phyloP scores from a whole-genome alignment of 78 protist species.

The Tieghemostelium lacteum region DNA sequence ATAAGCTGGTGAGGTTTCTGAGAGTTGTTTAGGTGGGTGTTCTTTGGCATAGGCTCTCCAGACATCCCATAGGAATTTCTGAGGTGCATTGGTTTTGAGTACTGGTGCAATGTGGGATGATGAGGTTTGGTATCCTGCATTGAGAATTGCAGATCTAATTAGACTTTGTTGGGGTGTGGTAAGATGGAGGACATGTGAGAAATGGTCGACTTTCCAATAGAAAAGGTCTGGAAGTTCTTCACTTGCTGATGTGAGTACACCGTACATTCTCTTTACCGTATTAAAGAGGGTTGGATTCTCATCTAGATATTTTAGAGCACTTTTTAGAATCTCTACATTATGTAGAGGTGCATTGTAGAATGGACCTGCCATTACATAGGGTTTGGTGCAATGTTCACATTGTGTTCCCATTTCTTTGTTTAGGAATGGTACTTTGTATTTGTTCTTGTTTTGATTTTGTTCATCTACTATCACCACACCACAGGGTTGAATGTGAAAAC shows the following conservation, averaged over 20 bases:
- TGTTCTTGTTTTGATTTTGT: neutral
- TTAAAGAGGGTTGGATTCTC: slow-evolving; percentile 43
- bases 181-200: slow-evolving; percentile 64
- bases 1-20: slow-evolving; percentile 50
- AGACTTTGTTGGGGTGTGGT: neutral
- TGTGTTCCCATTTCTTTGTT: neutral
- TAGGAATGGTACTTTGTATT: slow-evolving; percentile 37
- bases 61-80: slow-evolving; percentile 82
- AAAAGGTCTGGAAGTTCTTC: slow-evolving; percentile 94
- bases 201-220: slow-evolving; percentile 35
- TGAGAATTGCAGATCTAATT: slow-evolving; percentile 79
- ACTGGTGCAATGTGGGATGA: slow-evolving; percentile 85
- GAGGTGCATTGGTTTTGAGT: slow-evolving; percentile 94
- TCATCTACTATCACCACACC: slow-evolving; percentile 32
- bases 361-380: slow-evolving; percentile 90
- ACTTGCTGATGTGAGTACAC: slow-evolving; percentile 63
- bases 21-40: slow-evolving; percentile 49
- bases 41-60: slow-evolving; percentile 56
- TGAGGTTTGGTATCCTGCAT: slow-evolving; percentile 87
- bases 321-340: slow-evolving; percentile 30
- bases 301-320: slow-evolving; percentile 15
- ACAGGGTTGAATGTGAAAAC: slow-evolving; percentile 81
- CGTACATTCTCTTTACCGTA: slow-evolving; percentile 74
- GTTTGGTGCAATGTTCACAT: slow-evolving; percentile 43
- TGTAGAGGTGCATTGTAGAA: slow-evolving; percentile 92